Evolutionary conservation across 805 yeast species (phyloP), one percentile per base, ranked within the genome.

Genomic region (Candida manassasensis): DNA sequence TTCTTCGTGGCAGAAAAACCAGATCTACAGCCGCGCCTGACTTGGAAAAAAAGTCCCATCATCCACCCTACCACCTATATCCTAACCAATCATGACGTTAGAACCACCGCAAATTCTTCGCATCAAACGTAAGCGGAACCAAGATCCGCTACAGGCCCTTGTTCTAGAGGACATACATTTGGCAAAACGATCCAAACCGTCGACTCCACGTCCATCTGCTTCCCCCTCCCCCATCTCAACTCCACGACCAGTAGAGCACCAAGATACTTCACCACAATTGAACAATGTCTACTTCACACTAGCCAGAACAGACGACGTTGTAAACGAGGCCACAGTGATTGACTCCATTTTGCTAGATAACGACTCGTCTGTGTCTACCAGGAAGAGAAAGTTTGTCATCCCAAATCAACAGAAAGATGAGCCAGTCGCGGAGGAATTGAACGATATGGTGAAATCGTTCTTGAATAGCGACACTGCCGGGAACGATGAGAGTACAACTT

Each of bases 131-230:
- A 82, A 83, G 51, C 71, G 96, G 40, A 80, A 77, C 35, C 93
- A 87, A 49, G 96, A 86, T 46, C 95, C 97, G 2, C 67, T 90
- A 16, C 87, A 84, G 47, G 95, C 96, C 1, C 68, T 89, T 48
- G 60, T 75, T 7, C 48, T 75, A 18, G 77, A 73, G 34, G 67
- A 64, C 26, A 43, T 49, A 13, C 55, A 56, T 18, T 24, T 45
- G 8, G 48, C 64, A 31, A 67, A 77, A 47, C 51, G 75, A 36
- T 62, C 73, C 16, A 66, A 63, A 42, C 62, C 66, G 3, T 51
- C 62, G 10, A 50, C 64, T 8, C 67, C 63, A 1, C 29, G 45
- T 2, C 46, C 57, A 48, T 76, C 41, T 2, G 54, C 48, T 4
- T 37, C 32, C 4, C 32, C 38, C 9, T 35, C 52, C 8, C 54